A percentile compares a stretch with the other conserved stretches of the same genome.
phyloP scores from a whole-genome alignment of 1,284 basidiomycete genomes.

The Trichosporon coremiiforme region DNA sequence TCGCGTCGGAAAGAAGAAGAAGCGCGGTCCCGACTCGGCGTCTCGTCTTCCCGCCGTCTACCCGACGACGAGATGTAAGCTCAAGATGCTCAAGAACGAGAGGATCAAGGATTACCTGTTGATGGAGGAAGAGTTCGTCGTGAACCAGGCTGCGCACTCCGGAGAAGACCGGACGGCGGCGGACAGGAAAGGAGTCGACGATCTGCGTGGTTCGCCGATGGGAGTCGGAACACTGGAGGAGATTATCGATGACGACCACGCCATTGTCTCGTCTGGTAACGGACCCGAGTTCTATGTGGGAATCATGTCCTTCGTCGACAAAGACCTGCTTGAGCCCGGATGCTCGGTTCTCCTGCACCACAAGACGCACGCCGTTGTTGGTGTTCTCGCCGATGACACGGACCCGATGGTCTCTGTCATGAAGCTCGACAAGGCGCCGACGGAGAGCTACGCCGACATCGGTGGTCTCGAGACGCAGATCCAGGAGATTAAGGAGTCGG shows the following conservation, averaged over 20 bases:
- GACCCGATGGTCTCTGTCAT: constrained; percentile 98
- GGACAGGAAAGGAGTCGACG: constrained; percentile 91
- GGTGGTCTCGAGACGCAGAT: constrained; percentile 97
- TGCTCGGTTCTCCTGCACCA: constrained; percentile 95
- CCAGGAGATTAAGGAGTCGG: constrained; percentile 99
- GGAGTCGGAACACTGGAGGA: constrained; percentile 96
- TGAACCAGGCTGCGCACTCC: constrained; percentile 88
- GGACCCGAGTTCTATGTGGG: constrained; percentile 98
- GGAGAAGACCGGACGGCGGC: constrained; percentile 93
- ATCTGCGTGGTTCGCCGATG: constrained; percentile 94
- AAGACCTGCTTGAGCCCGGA: constrained; percentile 94
- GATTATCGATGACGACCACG: constrained; percentile 99
- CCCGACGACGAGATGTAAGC: constrained; percentile 91
- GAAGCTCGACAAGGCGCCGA: constrained; percentile 98
- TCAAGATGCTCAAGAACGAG: constrained; percentile 94
- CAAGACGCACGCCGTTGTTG: constrained; percentile 93
- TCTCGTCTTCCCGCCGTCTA: constrained; percentile 91
- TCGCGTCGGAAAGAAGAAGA: constrained; percentile 91
- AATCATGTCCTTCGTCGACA: constrained; percentile 99
- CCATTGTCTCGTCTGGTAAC: constrained; percentile 91
- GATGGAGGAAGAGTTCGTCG: constrained; percentile 96
- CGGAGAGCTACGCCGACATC: constrained; percentile 97
- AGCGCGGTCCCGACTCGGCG: constrained; percentile 85
- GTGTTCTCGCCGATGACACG: constrained; percentile 93
- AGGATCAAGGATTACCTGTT: constrained; percentile 98